Evolutionary conservation across 805 yeast species (phyloP).

Genomic region (Wickerhamomyces chaumierensis): DNA sequence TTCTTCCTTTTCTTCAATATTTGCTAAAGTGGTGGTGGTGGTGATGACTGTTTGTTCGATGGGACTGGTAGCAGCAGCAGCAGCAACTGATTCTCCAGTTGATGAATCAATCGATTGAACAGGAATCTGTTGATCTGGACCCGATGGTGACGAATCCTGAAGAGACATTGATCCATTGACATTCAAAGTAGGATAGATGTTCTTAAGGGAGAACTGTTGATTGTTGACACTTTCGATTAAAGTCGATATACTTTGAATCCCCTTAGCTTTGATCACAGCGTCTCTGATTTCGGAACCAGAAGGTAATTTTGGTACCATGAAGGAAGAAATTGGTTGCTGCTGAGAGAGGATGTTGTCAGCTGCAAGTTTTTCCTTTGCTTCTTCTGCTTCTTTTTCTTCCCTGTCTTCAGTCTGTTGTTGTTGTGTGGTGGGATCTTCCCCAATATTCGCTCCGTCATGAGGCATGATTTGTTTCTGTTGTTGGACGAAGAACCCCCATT

Average conservation of each 20-base stretch:
- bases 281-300: constrained; percentile 37
- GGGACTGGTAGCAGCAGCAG: too few relatives aligned
- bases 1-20: not conserved
- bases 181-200: constrained; percentile 27
- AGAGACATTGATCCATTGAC: constrained; percentile 1
- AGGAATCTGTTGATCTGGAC: too few relatives aligned
- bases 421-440: too few relatives aligned
- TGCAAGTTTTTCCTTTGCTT: not conserved
- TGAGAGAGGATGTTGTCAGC: constrained; percentile 1
- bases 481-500: constrained; percentile 73
- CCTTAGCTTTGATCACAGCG: constrained; percentile 62
- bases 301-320: constrained; percentile 26
- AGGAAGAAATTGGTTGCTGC: constrained; percentile 5
- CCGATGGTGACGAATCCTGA: too few relatives aligned
- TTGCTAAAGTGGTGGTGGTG: not conserved
- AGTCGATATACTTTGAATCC: constrained; percentile 58
- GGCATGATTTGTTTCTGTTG: constrained; percentile 34
- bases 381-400: too few relatives aligned
- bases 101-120: not conserved
- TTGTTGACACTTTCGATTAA: constrained; percentile 54
- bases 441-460: constrained; percentile 2
- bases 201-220: constrained; percentile 39
- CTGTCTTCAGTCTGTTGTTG: too few relatives aligned
- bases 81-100: too few relatives aligned
- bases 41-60: too few relatives aligned